Evolutionary conservation across 2,329 filamentous ascomycete species (phyloP), one percentile per base, ranked within the genome.

Genomic region (Fusarium mangiferae): DNA sequence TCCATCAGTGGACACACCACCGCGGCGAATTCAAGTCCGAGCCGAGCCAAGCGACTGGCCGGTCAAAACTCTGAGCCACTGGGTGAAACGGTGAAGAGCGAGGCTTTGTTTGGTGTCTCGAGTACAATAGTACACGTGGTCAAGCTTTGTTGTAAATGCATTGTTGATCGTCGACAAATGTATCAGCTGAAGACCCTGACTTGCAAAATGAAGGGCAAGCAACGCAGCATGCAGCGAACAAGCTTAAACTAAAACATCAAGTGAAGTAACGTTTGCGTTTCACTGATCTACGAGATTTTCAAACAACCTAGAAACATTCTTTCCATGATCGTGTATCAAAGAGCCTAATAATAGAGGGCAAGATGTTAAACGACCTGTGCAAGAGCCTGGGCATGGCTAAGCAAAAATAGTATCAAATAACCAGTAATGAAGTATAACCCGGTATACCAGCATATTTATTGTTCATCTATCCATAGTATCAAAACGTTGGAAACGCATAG

Each of bases 21-120:
- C 26, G 35, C 22, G 22, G 54, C 18, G 28, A 38, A 14, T 18
- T 51, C 35, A 67, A 24, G 18, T 46, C 42, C 68, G 55, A 68
- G 65, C 61, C 72, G 72, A 74, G 42, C 72, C 72, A 65, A 62
- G 61, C 72, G 59, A 75, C 62, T 74, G 52, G 41, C 51, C 35
- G 52, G 56, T 38, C 42, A 48, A 39, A 35, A 46, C 28, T 66
- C 45, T 44, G 24, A 49, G 41, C 41, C 15, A 39, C 28, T 11
- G n/a, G 15, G 39, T 42, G n/a, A 51, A 69, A 68, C 35, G 56
- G 44, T 48, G 28, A 30, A 39, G 22, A 61, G 35, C 51, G 51
- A 38, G 59, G 30, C 26, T 33, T 17, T 33, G 5, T 45, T 45
- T 39, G 22, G 45, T 42, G 67, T 44, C 24, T 41, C 35, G 39